A percentile compares a stretch with the other conserved stretches of the same genome.
These are phyloP conservation scores for Clavispora asparagi DNA, from an alignment of 805 yeast genomes.

Conservation along the genomic window DNA sequence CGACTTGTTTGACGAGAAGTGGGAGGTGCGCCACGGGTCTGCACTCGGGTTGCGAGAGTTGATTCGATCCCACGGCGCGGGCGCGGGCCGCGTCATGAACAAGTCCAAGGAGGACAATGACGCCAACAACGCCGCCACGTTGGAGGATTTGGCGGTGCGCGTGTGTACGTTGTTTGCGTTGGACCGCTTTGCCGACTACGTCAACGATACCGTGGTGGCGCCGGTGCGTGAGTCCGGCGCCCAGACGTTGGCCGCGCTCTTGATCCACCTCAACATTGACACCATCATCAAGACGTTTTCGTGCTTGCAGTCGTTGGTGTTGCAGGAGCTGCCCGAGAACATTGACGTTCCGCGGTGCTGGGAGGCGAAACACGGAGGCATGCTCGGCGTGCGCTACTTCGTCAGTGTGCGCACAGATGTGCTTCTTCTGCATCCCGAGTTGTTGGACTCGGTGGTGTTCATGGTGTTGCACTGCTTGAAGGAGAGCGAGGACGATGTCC, in stretches of 20 bases:
- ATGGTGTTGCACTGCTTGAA: conserved; percentile 83
- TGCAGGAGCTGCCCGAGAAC: conserved; percentile 52
- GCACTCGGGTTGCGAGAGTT: conserved; percentile 88
- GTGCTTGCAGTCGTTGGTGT: conserved; percentile 61
- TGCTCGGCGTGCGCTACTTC: conserved; percentile 86
- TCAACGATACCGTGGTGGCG: conserved; percentile 95
- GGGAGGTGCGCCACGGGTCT: conserved; percentile 98
- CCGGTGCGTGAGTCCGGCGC: conserved; percentile 98
- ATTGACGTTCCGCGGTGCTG: conserved; percentile 54
- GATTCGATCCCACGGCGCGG: conserved; percentile 71
- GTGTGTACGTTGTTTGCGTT: conserved; percentile 81
- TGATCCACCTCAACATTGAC: conserved; percentile 64
- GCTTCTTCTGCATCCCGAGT: conserved; percentile 51
- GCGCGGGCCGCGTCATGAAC: conserved; percentile 79
- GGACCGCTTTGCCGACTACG: conserved; percentile 95
- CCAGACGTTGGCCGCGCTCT: conserved; percentile 84
- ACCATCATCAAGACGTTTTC: conserved; percentile 58
- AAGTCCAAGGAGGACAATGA: conserved; percentile 59
- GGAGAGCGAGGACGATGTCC: conserved; percentile 88
- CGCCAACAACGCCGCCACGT: conserved; percentile 54
- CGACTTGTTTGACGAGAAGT: conserved; percentile 75
- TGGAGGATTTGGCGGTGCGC: conserved; percentile 86
- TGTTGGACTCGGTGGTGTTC: conserved; percentile 66
- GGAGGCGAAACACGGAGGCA: conserved; percentile 99
- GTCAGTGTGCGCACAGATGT: conserved; percentile 85